Evolutionary conservation across 345 rosid genomes (phyloP).

Genomic region (Isatis tinctoria): DNA sequence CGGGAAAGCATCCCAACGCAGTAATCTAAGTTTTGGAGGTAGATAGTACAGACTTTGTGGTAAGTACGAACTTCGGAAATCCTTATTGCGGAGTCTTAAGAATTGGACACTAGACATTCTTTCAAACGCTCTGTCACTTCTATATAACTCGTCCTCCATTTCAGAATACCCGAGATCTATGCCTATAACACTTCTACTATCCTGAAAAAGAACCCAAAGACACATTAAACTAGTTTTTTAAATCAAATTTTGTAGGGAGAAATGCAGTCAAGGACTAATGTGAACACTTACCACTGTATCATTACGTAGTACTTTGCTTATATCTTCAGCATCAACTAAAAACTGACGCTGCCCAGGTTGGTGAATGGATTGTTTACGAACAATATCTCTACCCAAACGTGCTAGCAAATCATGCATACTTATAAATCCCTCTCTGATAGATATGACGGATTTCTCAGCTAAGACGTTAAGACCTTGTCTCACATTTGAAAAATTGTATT

Average conservation of each 20-base stretch:
- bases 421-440: too few relatives aligned
- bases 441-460: too few relatives aligned
- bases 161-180: not conserved
- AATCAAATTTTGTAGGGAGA: not conserved
- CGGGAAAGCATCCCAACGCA: constrained; percentile 16
- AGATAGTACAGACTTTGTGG: not conserved
- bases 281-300: constrained; percentile 6
- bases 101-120: constrained; percentile 10
- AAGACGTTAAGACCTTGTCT: too few relatives aligned
- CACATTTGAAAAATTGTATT: too few relatives aligned
- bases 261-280: not conserved
- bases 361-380: too few relatives aligned
- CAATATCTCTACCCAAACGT: too few relatives aligned
- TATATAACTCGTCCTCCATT: not conserved
- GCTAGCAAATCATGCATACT: too few relatives aligned
- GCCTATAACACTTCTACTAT: constrained; percentile 8
- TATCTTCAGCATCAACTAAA: too few relatives aligned
- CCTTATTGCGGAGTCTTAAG: not conserved
- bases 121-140: not conserved
- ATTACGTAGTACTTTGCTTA: too few relatives aligned
- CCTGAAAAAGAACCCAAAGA: not conserved
- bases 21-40: not conserved
- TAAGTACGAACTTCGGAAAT: too few relatives aligned
- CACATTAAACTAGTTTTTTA: not conserved
- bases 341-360: too few relatives aligned